Conservation (phyloP, 1,139 yeast species). For the Diutina neorugosa region DNA sequence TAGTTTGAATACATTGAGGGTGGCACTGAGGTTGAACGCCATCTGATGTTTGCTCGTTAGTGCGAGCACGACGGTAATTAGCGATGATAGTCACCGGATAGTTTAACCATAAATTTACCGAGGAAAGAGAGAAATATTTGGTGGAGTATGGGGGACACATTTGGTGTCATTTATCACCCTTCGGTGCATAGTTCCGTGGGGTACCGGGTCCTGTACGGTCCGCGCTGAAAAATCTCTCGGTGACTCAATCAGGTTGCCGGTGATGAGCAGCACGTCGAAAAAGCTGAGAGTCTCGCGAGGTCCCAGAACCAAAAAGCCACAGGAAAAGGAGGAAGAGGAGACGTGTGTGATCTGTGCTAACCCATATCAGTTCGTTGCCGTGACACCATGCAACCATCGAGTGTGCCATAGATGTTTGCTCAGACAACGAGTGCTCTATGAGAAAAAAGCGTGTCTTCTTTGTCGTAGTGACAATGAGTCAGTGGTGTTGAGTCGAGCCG, state of each 20-base stretch:
- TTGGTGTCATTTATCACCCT: background rate
- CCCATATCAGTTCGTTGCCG: constrained; percentile 44
- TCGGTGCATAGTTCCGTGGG: background rate
- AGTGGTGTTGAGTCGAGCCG: constrained; percentile 29
- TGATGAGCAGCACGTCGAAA: background rate
- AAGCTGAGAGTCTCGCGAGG: constrained; percentile 1
- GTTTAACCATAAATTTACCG: background rate
- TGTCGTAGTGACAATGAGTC: constrained; percentile 63
- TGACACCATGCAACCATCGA: constrained; percentile 75
- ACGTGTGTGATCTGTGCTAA: constrained; percentile 82
- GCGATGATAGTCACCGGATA: too few species aligned
- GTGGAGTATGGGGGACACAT: too few species aligned
- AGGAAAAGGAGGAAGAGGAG: background rate
- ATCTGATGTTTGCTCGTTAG: background rate
- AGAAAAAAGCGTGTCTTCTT: constrained; percentile 63
- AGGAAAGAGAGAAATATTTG: too few species aligned
- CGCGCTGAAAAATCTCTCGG: background rate
- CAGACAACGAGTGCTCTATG: constrained; percentile 72
- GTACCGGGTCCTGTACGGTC: background rate
- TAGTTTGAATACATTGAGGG: constrained; percentile 52
- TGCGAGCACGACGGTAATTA: background rate
- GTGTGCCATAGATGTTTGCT: constrained; percentile 79
- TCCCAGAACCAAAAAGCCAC: background rate
- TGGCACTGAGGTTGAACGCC: constrained; percentile 56
- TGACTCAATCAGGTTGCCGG: background rate